These are phyloP conservation scores for Malassezia caprae DNA, from an alignment of 1,284 basidiomycete species.

Conservation along the genomic window DNA sequence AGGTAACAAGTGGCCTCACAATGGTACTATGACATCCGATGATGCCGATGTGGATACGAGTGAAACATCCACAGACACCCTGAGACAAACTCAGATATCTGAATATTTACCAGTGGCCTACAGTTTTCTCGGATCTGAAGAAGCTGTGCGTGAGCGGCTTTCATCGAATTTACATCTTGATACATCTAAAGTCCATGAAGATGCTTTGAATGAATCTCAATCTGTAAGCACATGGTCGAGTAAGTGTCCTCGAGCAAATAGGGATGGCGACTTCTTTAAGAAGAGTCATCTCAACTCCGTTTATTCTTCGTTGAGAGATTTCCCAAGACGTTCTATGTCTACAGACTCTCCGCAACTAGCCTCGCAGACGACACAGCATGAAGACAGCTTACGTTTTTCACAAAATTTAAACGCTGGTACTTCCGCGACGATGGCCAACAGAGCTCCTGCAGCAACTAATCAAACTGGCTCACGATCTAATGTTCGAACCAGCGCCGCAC, in stretches of 20 bases:
- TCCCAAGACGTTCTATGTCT: not conserved
- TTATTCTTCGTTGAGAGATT: not conserved
- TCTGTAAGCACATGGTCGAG: not conserved
- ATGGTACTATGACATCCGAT: not conserved
- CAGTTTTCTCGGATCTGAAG: not conserved
- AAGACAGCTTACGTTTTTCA: not conserved
- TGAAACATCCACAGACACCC: not conserved
- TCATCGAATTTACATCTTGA: not conserved
- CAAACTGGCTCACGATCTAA: not conserved
- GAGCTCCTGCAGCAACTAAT: not conserved
- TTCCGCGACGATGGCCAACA: not conserved
- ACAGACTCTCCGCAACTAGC: not conserved
- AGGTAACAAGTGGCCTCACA: too few species aligned
- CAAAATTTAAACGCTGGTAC: not conserved
- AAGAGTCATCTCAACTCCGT: not conserved
- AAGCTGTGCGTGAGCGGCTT: not conserved
- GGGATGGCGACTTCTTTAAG: not conserved
- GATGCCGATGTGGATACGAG: not conserved
- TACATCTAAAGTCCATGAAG: not conserved
- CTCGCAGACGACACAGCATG: not conserved
- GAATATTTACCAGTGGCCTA: constrained; percentile 1
- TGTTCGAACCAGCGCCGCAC: not conserved
- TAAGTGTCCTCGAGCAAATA: not conserved
- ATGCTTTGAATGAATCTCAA: not conserved
- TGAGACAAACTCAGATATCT: not conserved